A percentile compares a stretch with the other conserved stretches of the same genome.
Evolutionary conservation across 139 green algal genomes (phyloP).

Genomic region (Pseudopediastrum boryanum): DNA sequence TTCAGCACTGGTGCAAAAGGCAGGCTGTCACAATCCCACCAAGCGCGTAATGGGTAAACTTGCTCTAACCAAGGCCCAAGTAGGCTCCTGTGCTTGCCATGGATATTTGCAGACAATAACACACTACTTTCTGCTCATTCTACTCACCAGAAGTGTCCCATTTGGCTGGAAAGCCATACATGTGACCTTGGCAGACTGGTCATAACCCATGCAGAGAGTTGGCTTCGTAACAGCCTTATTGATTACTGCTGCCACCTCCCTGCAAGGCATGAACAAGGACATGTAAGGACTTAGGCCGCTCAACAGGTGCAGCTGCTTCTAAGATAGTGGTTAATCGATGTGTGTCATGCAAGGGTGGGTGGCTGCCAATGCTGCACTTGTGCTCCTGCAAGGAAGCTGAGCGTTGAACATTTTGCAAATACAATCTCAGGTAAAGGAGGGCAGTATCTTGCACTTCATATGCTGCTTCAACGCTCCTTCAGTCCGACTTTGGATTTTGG

Average conservation of each 20-base stretch:
- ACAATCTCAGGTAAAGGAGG: neutral
- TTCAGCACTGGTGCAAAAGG: neutral
- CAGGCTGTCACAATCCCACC: too few species aligned
- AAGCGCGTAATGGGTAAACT: too few species aligned
- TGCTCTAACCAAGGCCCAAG: too few species aligned
- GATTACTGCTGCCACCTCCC: slow-evolving; percentile 20
- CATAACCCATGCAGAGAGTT: slow-evolving; percentile 58
- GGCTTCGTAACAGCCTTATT: slow-evolving; percentile 14
- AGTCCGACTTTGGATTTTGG: too few species aligned
- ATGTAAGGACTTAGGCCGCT: neutral
- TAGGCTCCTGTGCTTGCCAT: neutral
- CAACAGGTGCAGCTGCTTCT: neutral
- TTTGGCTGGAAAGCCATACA: slow-evolving; percentile 50
- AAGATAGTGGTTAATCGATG: neutral
- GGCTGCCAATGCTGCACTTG: neutral
- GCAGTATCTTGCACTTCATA: neutral
- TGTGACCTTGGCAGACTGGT: slow-evolving; percentile 36
- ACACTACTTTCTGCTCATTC: neutral
- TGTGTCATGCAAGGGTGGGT: neutral
- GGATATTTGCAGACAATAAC: neutral
- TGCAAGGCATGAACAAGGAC: slow-evolving; percentile 5
- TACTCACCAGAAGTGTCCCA: slow-evolving; percentile 53
- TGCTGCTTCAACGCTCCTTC: too few species aligned
- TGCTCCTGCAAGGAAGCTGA: neutral
- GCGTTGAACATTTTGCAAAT: neutral